Base-by-base conservation (phyloP, 352 stramenopile species). In the Globisporangium lucens region DNA sequence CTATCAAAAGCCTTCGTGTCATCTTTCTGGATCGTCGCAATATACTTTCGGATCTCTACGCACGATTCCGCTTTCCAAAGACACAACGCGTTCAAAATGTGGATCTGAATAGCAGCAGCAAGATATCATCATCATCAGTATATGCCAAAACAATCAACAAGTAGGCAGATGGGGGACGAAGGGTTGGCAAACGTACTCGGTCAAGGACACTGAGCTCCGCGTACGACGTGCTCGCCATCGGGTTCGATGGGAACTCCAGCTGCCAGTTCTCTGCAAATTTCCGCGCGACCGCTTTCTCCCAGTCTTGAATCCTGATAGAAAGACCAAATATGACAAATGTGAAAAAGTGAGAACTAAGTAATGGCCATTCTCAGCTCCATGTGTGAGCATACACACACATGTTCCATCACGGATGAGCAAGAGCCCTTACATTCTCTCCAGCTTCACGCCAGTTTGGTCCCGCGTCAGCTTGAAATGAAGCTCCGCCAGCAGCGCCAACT, bases 41-140 rank as follows among this genome's bases (percentile, higher is more conserved):
- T 82, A 66, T 88, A 71, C 61, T 95, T 94, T 56, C 85, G 80
- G 36, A 95, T 90, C 49, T 95, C 87, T 0, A 68, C 63, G 57
- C 84, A 94, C 15, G 83, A 89, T 38, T 95, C 84, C 3, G 90
- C 69, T 72, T 93, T 91, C 85, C 87, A 94, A 57, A 92, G 75
- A 55, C 87, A 95, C 38, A 95, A 70, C n/a, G 76, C 80, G 63
- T 94, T 83, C 56, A 95, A 61, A n/a, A 95, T 85, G 53, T 77
- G 79, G 15, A 91, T 77, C 87, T 95, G 63, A 29, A 6, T 13
- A 43, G 30, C 53, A 29, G 15, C 17, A 59, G 9, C 22, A 33
- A 59, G 15, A 61, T 13, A 2, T 12, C 43, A 51, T 22, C 30
- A 61, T 12, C 43, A 51, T 51, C 30, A 61, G 49, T 56, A 20